phyloP scores from a whole-genome alignment of 2,329 filamentous ascomycete species.

The Cladosporium sp. region DNA sequence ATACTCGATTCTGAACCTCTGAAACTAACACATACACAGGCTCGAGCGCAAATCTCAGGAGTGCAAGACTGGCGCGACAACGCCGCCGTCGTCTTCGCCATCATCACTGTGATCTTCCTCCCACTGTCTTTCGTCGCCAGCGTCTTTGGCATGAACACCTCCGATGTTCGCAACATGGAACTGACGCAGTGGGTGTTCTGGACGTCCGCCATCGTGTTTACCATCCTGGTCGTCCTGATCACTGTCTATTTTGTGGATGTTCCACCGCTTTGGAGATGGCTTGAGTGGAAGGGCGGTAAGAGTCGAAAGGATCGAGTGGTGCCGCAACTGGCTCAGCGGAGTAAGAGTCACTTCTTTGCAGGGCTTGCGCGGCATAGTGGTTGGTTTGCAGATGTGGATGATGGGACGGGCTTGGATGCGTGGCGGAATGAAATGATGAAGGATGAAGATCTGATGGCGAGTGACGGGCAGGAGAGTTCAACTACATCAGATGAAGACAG shows the following conservation, averaged over 20 bases:
- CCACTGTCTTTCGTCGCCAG: conserved; percentile 22
- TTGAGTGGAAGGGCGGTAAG: background rate
- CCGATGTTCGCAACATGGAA: background rate
- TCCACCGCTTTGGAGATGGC: background rate
- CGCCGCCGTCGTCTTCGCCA: background rate
- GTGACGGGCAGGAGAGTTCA: background rate
- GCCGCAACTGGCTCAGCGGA: background rate
- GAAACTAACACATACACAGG: background rate
- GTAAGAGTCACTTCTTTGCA: background rate
- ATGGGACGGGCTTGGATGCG: background rate
- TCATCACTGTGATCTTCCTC: conserved; percentile 2
- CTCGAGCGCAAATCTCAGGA: background rate
- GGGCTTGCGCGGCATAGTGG: background rate
- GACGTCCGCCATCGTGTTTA: background rate
- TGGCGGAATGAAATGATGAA: background rate
- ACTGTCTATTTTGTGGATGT: background rate
- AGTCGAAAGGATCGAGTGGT: no score
- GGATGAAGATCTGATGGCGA: background rate
- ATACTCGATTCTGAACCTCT: no score
- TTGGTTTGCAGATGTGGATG: background rate
- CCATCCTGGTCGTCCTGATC: background rate
- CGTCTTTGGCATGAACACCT: conserved; percentile 18
- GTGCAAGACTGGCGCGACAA: background rate
- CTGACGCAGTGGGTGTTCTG: background rate
- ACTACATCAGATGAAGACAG: background rate